These are phyloP conservation scores for Coix lacrymajobi DNA, from an alignment of 176 grass and related monocot genomes.

Conservation along the genomic window DNA sequence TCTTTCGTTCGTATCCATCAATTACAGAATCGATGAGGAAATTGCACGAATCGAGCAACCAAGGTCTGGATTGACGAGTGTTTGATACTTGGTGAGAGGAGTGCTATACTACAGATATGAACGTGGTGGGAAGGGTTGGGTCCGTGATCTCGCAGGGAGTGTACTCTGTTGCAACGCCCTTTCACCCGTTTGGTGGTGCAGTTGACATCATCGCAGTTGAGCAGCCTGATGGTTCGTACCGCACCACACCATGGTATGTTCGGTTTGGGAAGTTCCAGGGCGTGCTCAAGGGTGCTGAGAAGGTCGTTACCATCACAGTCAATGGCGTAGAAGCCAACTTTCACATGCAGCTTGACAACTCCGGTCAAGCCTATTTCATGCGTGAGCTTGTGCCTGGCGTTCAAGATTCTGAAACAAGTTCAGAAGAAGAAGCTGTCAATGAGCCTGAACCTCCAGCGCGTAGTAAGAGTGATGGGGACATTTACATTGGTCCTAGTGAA, in stretches of 20 bases:
- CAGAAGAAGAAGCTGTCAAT: constrained; percentile 27
- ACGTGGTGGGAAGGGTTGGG: constrained; percentile 84
- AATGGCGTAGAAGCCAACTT: constrained; percentile 81
- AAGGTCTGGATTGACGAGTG: background rate
- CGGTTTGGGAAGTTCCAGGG: constrained; percentile 99
- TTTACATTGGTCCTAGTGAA: constrained; percentile 32
- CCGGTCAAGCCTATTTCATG: constrained; percentile 96
- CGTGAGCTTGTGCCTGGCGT: constrained; percentile 68
- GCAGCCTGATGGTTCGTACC: constrained; percentile 92
- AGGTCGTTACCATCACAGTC: constrained; percentile 84
- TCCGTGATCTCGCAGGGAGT: constrained; percentile 92
- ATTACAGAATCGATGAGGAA: constrained; percentile 29
- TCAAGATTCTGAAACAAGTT: constrained; percentile 22
- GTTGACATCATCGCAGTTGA: constrained; percentile 92
- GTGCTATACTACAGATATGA: constrained; percentile 45
- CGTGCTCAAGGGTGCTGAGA: constrained; percentile 88
- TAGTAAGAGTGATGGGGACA: constrained; percentile 49
- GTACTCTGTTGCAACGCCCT: constrained; percentile 93
- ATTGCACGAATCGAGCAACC: constrained; percentile 4
- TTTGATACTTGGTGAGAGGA: constrained; percentile 25
- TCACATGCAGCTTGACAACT: constrained; percentile 95
- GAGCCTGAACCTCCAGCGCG: constrained; percentile 28
- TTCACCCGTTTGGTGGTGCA: constrained; percentile 92
- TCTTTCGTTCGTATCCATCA: background rate
- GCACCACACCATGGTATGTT: constrained; percentile 98